A percentile compares a stretch with the other conserved stretches of the same genome.
These are phyloP conservation scores for Brassica cretica DNA, from an alignment of 345 rosid genomes.

Conservation along the genomic window DNA sequence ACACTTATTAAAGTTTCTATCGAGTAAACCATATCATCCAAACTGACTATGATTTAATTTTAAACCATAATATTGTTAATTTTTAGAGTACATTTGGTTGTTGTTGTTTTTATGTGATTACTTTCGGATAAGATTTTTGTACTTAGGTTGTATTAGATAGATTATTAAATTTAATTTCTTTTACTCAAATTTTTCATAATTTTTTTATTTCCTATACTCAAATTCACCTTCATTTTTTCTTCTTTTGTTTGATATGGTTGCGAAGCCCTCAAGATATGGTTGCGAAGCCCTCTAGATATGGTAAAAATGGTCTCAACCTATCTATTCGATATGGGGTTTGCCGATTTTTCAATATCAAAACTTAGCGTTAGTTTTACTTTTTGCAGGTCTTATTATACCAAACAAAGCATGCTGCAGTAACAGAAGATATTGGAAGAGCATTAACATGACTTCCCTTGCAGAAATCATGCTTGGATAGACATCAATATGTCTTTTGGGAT, in stretches of 20 bases:
- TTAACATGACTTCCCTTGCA: constrained; percentile 56
- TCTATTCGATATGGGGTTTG: no score
- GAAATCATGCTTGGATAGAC: constrained; percentile 46
- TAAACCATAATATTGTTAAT: no score
- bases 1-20: no score
- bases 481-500: constrained; percentile 52
- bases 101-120: no score
- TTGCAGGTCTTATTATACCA: no score
- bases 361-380: no score
- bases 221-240: background rate
- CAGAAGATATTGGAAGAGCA: constrained; percentile 47
- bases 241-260: background rate
- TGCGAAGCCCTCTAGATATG: background rate
- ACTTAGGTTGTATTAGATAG: no score
- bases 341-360: no score
- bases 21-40: background rate
- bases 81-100: background rate
- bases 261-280: background rate
- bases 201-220: background rate
- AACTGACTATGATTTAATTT: background rate
- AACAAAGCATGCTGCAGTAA: constrained; percentile 48
- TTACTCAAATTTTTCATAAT: background rate
- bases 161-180: no score
- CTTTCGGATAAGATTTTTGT: no score
- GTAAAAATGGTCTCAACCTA: background rate